Base-by-base conservation (phyloP, 2,329 filamentous ascomycete genomes). In the Penicillium griseofulvum region DNA sequence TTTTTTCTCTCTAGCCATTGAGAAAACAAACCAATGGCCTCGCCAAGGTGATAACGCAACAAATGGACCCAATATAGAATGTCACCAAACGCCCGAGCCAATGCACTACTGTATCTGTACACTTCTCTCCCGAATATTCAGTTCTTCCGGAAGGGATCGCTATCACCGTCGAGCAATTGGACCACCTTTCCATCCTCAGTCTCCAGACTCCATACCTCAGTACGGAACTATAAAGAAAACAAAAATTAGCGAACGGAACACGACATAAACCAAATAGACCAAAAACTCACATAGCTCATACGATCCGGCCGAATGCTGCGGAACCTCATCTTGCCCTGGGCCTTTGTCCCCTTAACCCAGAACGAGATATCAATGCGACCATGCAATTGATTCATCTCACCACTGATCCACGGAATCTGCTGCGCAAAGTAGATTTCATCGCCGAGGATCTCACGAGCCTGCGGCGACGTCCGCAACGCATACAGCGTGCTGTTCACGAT, bases 301-400 rank as follows among this genome's bases (percentile, higher is more conserved):
- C 83, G 82, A 47, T 83, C 82, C 63, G 83, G 86, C 69, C 94
- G 83, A 70, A 83, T 80, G 78, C 90, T 94, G 64, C 81, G 83
- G 74, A 99, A 95, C 68, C 84, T 83, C 83, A 97, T 94, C 70
- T 85, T 81, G 8, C 86, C 94, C 63, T 80, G 77, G 55, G 76
- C 79, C 70, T 81, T 86, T 29, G 85, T 90, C 38, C 94, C 94
- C 76, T 89, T 90, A 28, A 99, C 94, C 76, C 84, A 82, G 74
- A 96, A 97, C 53, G 78, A 78, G 56, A 99, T 90, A 79, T 97
- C 82, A 72, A 99, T 96, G 66, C 85, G 81, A 24, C 94, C 94
- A 75, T 93, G 91, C 72, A 97, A 76, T 80, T 96, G 93, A 77
- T 97, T 95, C 82, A 99, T 89, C 78, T 91, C 86, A 58, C 90